These are phyloP conservation scores for Cladosporium austrohemisphaericum DNA, from an alignment of 2,329 filamentous ascomycete genomes.

Conservation along the genomic window DNA sequence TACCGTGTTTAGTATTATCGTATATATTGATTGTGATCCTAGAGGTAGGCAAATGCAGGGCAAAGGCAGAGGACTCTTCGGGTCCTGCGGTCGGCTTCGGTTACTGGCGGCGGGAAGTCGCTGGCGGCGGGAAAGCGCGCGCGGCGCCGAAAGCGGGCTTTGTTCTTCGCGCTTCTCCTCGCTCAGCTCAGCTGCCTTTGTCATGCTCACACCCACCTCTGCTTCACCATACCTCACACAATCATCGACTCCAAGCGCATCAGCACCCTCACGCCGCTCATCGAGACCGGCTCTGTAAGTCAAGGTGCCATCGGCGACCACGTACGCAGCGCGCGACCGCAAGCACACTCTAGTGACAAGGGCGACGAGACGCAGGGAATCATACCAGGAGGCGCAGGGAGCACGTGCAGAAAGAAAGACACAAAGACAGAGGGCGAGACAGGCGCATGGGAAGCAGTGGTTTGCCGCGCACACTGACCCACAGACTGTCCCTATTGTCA, in stretches of 20 bases:
- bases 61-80: background rate
- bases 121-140: background rate
- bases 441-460: slow-evolving; percentile 5
- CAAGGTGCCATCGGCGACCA: background rate
- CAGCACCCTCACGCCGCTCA: background rate
- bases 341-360: slow-evolving; percentile 8
- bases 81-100: too few relatives aligned
- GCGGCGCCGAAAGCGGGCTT: background rate
- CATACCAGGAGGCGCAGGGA: slow-evolving; percentile 6
- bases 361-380: slow-evolving; percentile 10
- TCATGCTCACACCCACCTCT: background rate
- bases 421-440: slow-evolving; percentile 3
- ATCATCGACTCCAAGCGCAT: background rate
- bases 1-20: too few relatives aligned
- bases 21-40: too few relatives aligned
- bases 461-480: slow-evolving; percentile 13
- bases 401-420: slow-evolving; percentile 11
- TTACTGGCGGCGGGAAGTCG: background rate
- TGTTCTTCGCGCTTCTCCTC: background rate
- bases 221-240: background rate
- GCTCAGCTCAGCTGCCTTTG: background rate
- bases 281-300: background rate
- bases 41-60: too few relatives aligned
- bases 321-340: background rate
- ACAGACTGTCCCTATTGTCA: slow-evolving; percentile 16